phyloP scores from a whole-genome alignment of 768 basidiomycete genomes.

The Sistotremastrum niveocremeum region DNA sequence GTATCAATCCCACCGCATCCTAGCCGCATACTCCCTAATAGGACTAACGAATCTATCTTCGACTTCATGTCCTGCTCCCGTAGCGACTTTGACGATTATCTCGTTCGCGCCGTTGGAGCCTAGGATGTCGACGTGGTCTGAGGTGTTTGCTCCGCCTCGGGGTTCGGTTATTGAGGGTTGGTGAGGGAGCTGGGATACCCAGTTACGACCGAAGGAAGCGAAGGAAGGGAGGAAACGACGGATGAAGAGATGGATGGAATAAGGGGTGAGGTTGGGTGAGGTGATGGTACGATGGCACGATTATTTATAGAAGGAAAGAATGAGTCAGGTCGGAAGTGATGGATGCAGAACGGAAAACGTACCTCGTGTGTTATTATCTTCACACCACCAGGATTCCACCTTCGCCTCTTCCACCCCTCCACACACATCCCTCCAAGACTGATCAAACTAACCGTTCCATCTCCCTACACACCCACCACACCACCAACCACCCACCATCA shows the following conservation, averaged over 20 bases:
- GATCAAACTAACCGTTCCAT: conserved; percentile 80
- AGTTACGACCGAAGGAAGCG: conserved; percentile 6
- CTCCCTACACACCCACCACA: conserved; percentile 31
- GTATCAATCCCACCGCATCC: conserved; percentile 70
- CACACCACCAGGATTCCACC: conserved; percentile 91
- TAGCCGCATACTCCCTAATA: conserved; percentile 61
- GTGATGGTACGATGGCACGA: neutral
- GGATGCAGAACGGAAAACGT: no score
- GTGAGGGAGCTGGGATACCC: conserved; percentile 66
- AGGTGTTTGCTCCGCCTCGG: conserved; percentile 84
- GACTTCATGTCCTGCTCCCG: conserved; percentile 66
- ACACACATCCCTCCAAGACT: conserved; percentile 94
- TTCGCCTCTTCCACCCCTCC: conserved; percentile 79
- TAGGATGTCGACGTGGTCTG: conserved; percentile 80
- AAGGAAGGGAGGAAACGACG: neutral
- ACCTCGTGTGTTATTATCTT: conserved; percentile 81
- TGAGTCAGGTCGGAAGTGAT: no score
- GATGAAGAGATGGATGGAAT: neutral
- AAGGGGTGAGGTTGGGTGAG: no score
- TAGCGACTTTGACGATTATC: conserved; percentile 80
- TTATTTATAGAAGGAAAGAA: neutral
- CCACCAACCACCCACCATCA: no score
- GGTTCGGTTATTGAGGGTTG: conserved; percentile 56
- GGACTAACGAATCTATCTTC: conserved; percentile 57
- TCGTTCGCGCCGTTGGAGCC: conserved; percentile 76